Percentiles rank a stretch among this genome's conserved stretches.
Evolutionary conservation across 1,284 basidiomycete genomes (phyloP).

Genomic region (Papiliotrema laurentii): DNA sequence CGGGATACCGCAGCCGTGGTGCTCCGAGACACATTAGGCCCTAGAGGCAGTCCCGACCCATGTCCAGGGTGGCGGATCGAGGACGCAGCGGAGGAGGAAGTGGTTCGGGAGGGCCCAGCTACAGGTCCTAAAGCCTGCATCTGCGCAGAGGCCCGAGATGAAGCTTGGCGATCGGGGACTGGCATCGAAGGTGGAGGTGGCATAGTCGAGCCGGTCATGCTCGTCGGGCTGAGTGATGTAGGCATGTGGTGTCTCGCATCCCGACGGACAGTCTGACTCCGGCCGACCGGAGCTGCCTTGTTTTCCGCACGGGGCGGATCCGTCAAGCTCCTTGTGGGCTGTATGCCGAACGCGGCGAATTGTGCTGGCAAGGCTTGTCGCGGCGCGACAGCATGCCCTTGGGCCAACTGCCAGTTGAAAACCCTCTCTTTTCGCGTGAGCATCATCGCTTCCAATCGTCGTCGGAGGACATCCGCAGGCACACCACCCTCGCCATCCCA

Average conservation of each 20-base stretch:
- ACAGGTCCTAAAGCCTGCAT: not conserved
- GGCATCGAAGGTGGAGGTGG: not conserved
- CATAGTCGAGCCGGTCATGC: not conserved
- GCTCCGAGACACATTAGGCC: slow-evolving; percentile 6
- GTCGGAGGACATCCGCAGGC: slow-evolving; percentile 27
- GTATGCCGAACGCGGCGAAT: not conserved
- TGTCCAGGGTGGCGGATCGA: not conserved
- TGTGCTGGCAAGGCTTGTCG: not conserved
- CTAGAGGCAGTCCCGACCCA: not conserved
- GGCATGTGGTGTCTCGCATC: not conserved
- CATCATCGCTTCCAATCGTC: slow-evolving; percentile 27
- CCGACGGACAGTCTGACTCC: slow-evolving; percentile 1
- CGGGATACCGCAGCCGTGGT: slow-evolving; percentile 1
- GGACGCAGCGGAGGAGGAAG: not conserved
- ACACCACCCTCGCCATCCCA: slow-evolving; percentile 47
- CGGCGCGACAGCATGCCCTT: slow-evolving; percentile 2
- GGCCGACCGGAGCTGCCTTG: not conserved
- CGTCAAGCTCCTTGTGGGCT: not conserved
- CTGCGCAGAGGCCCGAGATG: not conserved
- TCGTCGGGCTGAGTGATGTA: not conserved
- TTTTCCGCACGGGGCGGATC: not conserved
- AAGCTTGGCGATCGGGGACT: not conserved
- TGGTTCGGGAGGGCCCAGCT: not conserved
- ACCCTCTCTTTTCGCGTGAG: slow-evolving; percentile 1
- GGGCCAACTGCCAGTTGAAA: slow-evolving; percentile 1